Base-by-base conservation (phyloP, 805 yeast species). In the Clavispora fructus region DNA sequence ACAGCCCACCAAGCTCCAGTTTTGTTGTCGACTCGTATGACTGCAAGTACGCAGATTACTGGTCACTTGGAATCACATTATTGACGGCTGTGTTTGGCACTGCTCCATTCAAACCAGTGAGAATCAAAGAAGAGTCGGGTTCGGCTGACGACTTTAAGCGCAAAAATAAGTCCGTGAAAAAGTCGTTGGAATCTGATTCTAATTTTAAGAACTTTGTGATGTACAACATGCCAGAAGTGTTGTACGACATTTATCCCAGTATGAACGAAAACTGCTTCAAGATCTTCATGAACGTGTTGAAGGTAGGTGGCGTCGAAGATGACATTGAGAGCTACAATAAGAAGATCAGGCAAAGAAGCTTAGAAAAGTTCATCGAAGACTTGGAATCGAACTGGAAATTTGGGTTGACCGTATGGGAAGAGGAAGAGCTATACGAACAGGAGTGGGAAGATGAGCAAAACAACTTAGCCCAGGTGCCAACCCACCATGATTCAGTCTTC, bases 61-160 rank as follows among this genome's bases (percentile, higher is more conserved):
- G 82, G 82, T 76, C 81, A 2, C 60, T 75, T 48, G 83, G 80
- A 3, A 66, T 78, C 43, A 77, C 82, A 2, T 48, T 79, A 25
- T 58, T 78, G 46, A 74, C 74, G 41, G 64, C 78, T 3, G 63
- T 78, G 39, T 78, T 77, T 59, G 81, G 82, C 16, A 73, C 72
- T 33, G 64, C 79, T 42, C 82, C 82, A 1, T 78, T 79, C 62
- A 69, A 74, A 52, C 69, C 73, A 35, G 47, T 54, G 26, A 40
- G 44, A 13, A 39, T 42, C 35, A 39, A 40, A 25, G 45, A 41
- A 11, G 41, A 37, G 12, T 39, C 47, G 2, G 59, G 42, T 3
- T 35, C 45, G 7, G 45, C 13, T 41, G 51, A 45, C 38, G 48
- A 39, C 29, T 42, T 46, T 45, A 40, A 37, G 39, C 31, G 39